phyloP scores from a whole-genome alignment of 495 filamentous ascomycete species.

The Penicillium canescens region DNA sequence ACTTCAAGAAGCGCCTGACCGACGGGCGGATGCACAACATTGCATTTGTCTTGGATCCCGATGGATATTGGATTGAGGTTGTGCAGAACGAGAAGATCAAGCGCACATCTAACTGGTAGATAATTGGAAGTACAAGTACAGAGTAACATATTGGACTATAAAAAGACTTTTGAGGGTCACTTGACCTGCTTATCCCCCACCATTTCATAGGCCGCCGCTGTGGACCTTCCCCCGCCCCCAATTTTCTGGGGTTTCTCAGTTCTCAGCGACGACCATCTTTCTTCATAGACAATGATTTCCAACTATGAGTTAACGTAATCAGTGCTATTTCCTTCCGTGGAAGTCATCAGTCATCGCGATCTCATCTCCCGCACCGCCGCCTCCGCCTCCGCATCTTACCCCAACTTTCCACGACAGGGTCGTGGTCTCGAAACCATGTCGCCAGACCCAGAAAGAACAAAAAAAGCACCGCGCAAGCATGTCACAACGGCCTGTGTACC shows the following conservation, averaged over 20 bases:
- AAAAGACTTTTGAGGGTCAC: not conserved
- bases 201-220: slow-evolving; percentile 19
- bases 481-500: slow-evolving; percentile 51
- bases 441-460: slow-evolving; percentile 34
- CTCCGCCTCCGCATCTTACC: slow-evolving; percentile 1
- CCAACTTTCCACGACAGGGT: not conserved
- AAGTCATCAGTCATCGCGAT: not conserved
- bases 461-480: slow-evolving; percentile 43
- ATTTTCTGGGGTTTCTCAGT: not conserved
- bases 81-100: slow-evolving; percentile 67
- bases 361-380: not conserved
- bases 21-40: slow-evolving; percentile 93
- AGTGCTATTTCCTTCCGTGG: not conserved
- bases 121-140: not conserved
- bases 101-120: slow-evolving; percentile 46
- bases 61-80: slow-evolving; percentile 90
- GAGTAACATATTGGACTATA: not conserved
- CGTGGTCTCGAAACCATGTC: slow-evolving; percentile 21
- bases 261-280: not conserved
- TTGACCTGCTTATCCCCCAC: slow-evolving; percentile 14
- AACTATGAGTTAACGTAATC: too few relatives aligned
- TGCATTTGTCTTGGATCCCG: slow-evolving; percentile 92
- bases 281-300: not conserved
- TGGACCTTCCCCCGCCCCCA: slow-evolving; percentile 19
- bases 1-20: slow-evolving; percentile 92